Base-by-base conservation (phyloP, 768 basidiomycete species). In the Porpolomopsis calyptriformis region DNA sequence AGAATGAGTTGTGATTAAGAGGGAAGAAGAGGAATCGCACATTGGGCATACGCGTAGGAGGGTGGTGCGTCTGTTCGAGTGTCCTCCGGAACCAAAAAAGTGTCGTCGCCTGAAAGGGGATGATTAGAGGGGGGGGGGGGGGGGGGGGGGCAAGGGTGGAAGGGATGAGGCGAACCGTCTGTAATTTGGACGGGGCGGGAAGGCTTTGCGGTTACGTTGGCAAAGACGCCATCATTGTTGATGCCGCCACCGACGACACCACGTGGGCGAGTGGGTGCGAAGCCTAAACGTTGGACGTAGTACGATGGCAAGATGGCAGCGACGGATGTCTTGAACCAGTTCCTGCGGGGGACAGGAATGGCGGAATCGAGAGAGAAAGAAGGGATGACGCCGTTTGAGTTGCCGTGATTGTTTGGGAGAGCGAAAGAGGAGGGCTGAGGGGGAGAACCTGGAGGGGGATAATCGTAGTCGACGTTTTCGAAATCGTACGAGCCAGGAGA, bases 171-270 rank as follows among this genome's bases (percentile, higher is more conserved):
- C 69, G 44, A 44, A 80, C 84, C 84, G 52, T 82, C 73, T 55
- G 76, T 77, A 19, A 82, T 60, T 40, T 70, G 68, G 22, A 72
- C 57, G 18, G 84, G 83, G 14, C 65, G 58, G 35, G 77, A 69
- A 1, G 84, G 84, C 57, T 96, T 94, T 12, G 94, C 94, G 33
- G 80, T 81, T n/a, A 98, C 78, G 61, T 97, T 98, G 25, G 81
- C 85, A 63, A 97, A 98, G 18, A 98, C 93, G 14, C 93, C 94
- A 49, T 93, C 91, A 53, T 92, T 91, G 40, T 72, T 65, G 9
- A 70, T 69, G 6, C 85, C 86, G 27, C 79, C 77, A 23, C 85
- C 85, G 4, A 85, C 60, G 18, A 62, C 63, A 12, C 73, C 72
- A 19, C 64, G 58, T 27, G 68, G 65, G 31, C 59, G 57, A 52